phyloP scores from a whole-genome alignment of 2,329 filamentous ascomycete genomes.

The Colletotrichum ledebouriae region DNA sequence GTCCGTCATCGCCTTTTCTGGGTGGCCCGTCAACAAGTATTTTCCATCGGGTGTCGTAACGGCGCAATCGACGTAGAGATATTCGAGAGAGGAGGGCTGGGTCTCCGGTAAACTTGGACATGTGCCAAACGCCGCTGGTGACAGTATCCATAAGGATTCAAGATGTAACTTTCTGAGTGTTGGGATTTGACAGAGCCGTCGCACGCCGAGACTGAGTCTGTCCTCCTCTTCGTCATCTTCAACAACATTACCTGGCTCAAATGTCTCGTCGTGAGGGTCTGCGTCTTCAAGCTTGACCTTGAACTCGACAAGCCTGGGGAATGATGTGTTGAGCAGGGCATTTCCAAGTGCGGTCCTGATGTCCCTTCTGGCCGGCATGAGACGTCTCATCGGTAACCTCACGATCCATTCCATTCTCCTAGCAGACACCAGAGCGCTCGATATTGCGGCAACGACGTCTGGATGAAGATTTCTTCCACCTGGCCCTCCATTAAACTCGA shows the following conservation, averaged over 20 bases:
- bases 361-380: not conserved
- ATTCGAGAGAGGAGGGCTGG: not conserved
- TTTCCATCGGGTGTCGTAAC: not conserved
- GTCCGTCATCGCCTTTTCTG: conserved; percentile 17
- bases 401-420: conserved; percentile 17
- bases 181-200: conserved; percentile 2
- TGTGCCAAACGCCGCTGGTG: not conserved
- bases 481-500: not conserved
- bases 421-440: not conserved
- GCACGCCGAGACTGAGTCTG: not conserved
- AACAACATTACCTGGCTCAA: not conserved
- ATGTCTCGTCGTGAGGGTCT: conserved; percentile 4
- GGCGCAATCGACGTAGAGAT: conserved; percentile 20
- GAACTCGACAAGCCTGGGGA: conserved; percentile 18
- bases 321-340: conserved; percentile 3
- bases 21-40: conserved; percentile 5
- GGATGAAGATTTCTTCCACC: conserved; percentile 12
- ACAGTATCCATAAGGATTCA: conserved; percentile 8
- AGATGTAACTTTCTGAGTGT: conserved; percentile 7
- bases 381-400: not conserved
- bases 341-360: conserved; percentile 5
- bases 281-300: conserved; percentile 13
- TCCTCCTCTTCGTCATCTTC: not conserved
- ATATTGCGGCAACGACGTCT: not conserved
- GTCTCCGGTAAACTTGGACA: not conserved